Base-by-base conservation (phyloP, 495 filamentous ascomycete species). In the Aspergillus conjunctus region DNA sequence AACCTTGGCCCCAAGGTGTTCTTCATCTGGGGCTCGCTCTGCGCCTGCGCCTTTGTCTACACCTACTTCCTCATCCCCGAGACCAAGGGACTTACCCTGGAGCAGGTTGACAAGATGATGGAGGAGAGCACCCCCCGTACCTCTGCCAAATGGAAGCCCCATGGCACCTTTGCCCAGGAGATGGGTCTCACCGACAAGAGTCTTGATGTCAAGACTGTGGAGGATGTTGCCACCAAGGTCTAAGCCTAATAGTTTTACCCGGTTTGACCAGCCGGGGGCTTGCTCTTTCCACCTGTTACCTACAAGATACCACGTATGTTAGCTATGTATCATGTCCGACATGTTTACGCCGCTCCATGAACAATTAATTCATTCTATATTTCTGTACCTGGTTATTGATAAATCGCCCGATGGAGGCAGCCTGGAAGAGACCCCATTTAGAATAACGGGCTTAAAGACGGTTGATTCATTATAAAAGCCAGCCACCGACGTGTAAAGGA, bases 41-140 rank as follows among this genome's bases (percentile, higher is more conserved):
- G 89, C 81, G 65, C 71, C 59, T 66, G 77, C 59, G 85, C 83
- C 58, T 81, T 89, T 59, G 62, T 90, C 67, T 93, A 88, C 80
- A 84, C 90, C 44, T 93, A 88, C 82, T 88, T 90, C 83, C 80
- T 93, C 44, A 82, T 94, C 46, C 88, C 88, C 53, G 91, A 93
- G 82, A 93, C 91, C 72, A 93, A 92, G 85, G 91, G 90, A 60
- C 81, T 95, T 18, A 87, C 89, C 17, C 88, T 94, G 49, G 91
- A 95, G 78, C 90, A 95, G 72, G 88, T 95, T 67, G 91, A 94
- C 78, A 84, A 85, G 76, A 92, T 93, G 91, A 83, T 95, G 80
- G 91, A 92, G 77, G 91, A 94, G 82, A 86, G 83, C 26, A 90
- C 82, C 10, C 88, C 91, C 12, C 81, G 88, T 15, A 89, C 85